Base-by-base conservation (phyloP, 192 early-diverging fungal genomes). In the Entomortierella chlamydospora region DNA sequence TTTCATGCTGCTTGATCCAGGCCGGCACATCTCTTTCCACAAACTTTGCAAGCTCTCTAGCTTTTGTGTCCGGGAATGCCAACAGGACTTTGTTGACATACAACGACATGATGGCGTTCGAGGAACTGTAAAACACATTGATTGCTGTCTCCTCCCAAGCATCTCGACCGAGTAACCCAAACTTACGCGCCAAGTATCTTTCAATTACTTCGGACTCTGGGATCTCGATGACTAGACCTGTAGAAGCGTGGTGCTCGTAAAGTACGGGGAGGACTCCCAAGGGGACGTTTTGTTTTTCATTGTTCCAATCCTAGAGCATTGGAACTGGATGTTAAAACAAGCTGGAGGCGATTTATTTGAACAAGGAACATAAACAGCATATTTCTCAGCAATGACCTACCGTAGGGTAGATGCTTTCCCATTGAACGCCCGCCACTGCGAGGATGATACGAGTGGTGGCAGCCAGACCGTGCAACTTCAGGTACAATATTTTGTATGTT, bases 121-220 rank as follows among this genome's bases (percentile, higher is more conserved):
- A 68, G 12, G 60, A 67, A 30, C 54, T 43, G 33, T 74, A 74
- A 30, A 74, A 74, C 1, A 74, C 72, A 22, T 77, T 72, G 68
- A 83, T 73, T 13, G 68, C 72, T 0, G 83, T 86, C 55, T 77
- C 60, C 20, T 70, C 73, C 47, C 72, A 67, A n/a, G 51, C 33
- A 45, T 81, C 77, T 1, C 25, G 12, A 23, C 70, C 79, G 30
- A 70, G 60, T 1, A 89, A 37, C 2, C 39, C 47, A 47, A 81
- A 81, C 50, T 83, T 86, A 22, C 60, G 59, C n/a, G 83, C 84
- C 3, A 89, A 72, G 29, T 86, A 87, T 2, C 85, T 72, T 50
- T 86, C 86, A 29, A 89, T 89, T 8, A 72, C 85, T 2, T 63
- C 51, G 2, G 86, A 82, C 26, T 89, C 85, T 29, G 82, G 64